These are phyloP conservation scores for Paramecium tetraurelia DNA, from an alignment of 73 alveolate genomes.

Conservation along the genomic window DNA sequence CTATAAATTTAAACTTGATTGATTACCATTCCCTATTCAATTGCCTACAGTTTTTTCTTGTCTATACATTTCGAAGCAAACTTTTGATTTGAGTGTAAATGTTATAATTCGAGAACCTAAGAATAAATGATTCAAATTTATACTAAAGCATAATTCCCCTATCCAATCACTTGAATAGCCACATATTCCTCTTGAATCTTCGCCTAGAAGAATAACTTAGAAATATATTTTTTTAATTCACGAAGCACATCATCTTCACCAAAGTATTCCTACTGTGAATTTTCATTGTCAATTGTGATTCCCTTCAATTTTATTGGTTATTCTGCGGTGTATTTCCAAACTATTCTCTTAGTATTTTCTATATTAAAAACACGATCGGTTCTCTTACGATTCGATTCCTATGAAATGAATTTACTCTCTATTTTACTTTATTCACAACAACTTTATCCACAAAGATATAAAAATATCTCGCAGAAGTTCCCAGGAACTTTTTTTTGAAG, in stretches of 20 bases:
- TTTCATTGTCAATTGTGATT: background rate
- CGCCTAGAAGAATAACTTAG: slow-evolving; percentile 22
- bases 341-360: background rate
- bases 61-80: slow-evolving; percentile 58
- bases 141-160: slow-evolving; percentile 37
- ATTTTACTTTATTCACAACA: background rate
- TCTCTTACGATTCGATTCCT: background rate
- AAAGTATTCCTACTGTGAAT: background rate
- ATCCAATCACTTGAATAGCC: slow-evolving; percentile 28
- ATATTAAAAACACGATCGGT: background rate
- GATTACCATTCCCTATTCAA: slow-evolving; percentile 52
- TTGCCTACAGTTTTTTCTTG: slow-evolving; percentile 2
- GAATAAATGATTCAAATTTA: background rate
- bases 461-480: background rate
- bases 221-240: background rate
- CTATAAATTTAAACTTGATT: background rate
- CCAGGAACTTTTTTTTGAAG: slow-evolving; percentile 22
- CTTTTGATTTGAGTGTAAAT: slow-evolving; percentile 35
- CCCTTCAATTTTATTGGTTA: slow-evolving; percentile 4
- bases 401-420: background rate
- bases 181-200: slow-evolving; percentile 1
- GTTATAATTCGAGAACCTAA: slow-evolving; percentile 32
- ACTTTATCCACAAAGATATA: background rate
- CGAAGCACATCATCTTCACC: slow-evolving; percentile 34
- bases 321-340: slow-evolving; percentile 32